Base-by-base conservation (phyloP, 2,329 filamentous ascomycete species). In the Exophiala bonariae region DNA sequence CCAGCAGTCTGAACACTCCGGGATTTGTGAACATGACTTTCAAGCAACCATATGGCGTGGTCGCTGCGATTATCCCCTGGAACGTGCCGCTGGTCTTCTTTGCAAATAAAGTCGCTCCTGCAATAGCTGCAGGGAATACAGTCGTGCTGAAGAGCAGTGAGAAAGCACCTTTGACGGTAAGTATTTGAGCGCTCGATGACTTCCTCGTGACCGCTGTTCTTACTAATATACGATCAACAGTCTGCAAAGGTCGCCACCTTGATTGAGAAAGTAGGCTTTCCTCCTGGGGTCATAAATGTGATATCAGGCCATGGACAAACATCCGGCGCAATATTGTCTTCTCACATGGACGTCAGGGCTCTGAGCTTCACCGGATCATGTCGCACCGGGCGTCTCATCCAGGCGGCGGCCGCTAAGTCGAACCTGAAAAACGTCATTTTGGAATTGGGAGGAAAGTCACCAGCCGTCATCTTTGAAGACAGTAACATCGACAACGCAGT, bases 311-410 rank as follows among this genome's bases (percentile, higher is more conserved):
- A 81, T 42, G 87, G 87, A 19, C 74, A 75, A 18, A 81, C 81
- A 19, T 83, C 85, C 0, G 87, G 87, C 8, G 76, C 82, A 3
- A 82, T 85, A 0, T 74, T 91, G 8, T 83, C 82, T 1, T 75
- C 76, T 28, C 87, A 91, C 62, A 69, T 80, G 26, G 78, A 78
- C 32, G 77, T 92, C 13, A 82, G 88, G 60, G 90, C 90, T 70
- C 75, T 92, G 49, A 85, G 86, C 0, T 91, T 91, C 55, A 91
- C 87, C 0, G 87, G 87, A 23, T 87, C 82, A 2, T 90, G 86
- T 0, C 72, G 73, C 1, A 90, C 86, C 1, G 87, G 83, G 3
- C 79, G 80, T 41, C 76, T 84, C 39, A 87, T 91, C 52, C 89
- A 90, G 85, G 87, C 86, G 61, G 76, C 80, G 66, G 86, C 87